Evolutionary conservation across 768 basidiomycete species (phyloP), one percentile per base, ranked within the genome.

Genomic region (Naematelia encephala): DNA sequence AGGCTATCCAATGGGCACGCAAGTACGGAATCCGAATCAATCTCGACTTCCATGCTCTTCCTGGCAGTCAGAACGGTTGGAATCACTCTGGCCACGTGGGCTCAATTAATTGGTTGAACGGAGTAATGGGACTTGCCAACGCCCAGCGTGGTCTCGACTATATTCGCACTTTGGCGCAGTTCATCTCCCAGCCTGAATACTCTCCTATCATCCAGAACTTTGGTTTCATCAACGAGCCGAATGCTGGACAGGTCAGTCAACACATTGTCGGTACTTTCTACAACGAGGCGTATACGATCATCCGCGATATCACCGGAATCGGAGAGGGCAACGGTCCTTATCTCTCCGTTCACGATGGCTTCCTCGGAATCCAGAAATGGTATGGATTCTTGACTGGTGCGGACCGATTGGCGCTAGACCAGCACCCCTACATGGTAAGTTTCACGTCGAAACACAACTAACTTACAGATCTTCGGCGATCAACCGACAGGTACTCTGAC

Each of bases 21-120:
- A 99, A 99, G 79, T 99, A 99, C 76, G 96, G 96, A 11, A 69
- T 98, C 56, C 87, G 96, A 55, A 90, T 99, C 74, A 96, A 96
- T 76, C 83, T 99, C 47, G 96, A 99, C 77, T 57, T 77, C 52
- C 73, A 75, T 69, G 58, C 67, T 23, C 80, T 86, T 23, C 90
- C 90, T 26, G 90, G 90, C 26, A 62, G 60, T 19, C 62, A 73
- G 51, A 72, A 56, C 28, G 56, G 91, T 8, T 96, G 90, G 91
- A 99, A 98, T 76, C 94, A 98, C 79, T 93, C 90, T 11, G 93
- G 93, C 25, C 81, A 84, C 61, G 77, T 88, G 22, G 93, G 70
- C 28, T 51, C 54, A 5, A 61, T 70, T 62, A 75, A 75, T 63
- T 77, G 72, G 69, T 56, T 75, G 68, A 60, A 67, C 59, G 75